Base-by-base conservation (phyloP, 2,329 filamentous ascomycete species). In the Pseudocercospora cruenta region DNA sequence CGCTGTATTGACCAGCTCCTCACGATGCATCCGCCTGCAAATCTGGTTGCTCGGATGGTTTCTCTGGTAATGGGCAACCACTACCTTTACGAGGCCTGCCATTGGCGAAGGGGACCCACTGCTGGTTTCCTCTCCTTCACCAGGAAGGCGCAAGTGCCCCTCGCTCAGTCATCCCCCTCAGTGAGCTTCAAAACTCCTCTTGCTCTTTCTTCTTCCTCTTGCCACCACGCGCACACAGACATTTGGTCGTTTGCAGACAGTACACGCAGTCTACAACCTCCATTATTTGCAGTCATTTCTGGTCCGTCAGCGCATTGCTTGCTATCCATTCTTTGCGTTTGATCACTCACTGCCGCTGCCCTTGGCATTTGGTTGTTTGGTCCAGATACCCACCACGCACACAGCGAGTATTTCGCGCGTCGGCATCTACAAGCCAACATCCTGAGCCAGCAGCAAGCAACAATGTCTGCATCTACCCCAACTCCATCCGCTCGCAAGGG, bases 131-230 rank as follows among this genome's bases (percentile, higher is more conserved):
- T 28, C 19, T 26, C 24, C 21, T 26, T 55, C 51, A 43, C 39
- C 39, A 43, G 39, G 39, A 43, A 43, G 39, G 39, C 39, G 39
- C 39, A 7, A 7, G 51, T 31, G 22, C 26, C 51, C 26, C 51
- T 55, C 22, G 51, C 51, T 28, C 22, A 31, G 26, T 24, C 51
- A 55, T 24, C 22, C 24, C 6, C 22, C 51, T 55, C 51, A 55
- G 22, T 19, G 22, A 55, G 53, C 53, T 55, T 26, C 26, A 55
- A 55, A 58, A 39, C 54, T 59, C 63, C 26, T 62, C 59, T 51
- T 45, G 51, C 58, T 51, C 57, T 36, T 60, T 59, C 63, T 31
- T 60, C 58, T 43, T 45, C 47, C 53, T 24, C 58, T 22, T 31
- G 16, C 51, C 59, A 31, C 51, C 51, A 31, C 51, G 24, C 51